Conservation (phyloP, 441 rosid genomes). For the Sinapis alba region DNA sequence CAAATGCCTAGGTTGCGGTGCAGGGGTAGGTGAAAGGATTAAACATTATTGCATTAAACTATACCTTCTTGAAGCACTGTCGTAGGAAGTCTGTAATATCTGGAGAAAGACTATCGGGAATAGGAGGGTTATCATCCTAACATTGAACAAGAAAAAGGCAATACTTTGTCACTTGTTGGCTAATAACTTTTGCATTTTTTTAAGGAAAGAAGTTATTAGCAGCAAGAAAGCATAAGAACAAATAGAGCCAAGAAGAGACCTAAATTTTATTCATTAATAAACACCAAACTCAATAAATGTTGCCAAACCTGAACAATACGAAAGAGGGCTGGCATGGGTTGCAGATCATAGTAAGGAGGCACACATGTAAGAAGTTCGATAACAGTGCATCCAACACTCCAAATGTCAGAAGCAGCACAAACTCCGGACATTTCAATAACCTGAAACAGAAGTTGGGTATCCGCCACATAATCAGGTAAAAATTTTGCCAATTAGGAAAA, state of each 20-base stretch:
- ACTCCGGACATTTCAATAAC: slow-evolving; percentile 99
- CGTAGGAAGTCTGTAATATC: slow-evolving; percentile 91
- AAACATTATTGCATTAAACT: background rate
- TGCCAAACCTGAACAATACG: slow-evolving; percentile 92
- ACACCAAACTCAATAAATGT: background rate
- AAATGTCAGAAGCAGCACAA: slow-evolving; percentile 97
- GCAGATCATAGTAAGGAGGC: slow-evolving; percentile 97
- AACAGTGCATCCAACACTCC: slow-evolving; percentile 99
- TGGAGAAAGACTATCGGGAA: slow-evolving; percentile 91
- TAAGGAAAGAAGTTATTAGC: background rate
- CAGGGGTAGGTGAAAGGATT: background rate
- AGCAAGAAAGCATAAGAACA: background rate
- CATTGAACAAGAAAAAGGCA: background rate
- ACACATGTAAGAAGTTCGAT: slow-evolving; percentile 92
- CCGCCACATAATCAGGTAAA: slow-evolving; percentile 11
- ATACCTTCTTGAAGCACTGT: slow-evolving; percentile 97
- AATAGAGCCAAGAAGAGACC: background rate
- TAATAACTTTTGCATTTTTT: background rate
- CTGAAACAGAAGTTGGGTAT: slow-evolving; percentile 49
- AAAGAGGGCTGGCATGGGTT: slow-evolving; percentile 98
- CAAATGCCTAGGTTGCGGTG: background rate
- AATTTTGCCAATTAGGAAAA: background rate
- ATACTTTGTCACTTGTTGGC: slow-evolving; percentile 9
- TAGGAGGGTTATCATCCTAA: slow-evolving; percentile 93
- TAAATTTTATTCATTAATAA: background rate